These are phyloP conservation scores for Veloporphyrellus conicus DNA, from an alignment of 1,284 basidiomycete genomes.

Conservation along the genomic window DNA sequence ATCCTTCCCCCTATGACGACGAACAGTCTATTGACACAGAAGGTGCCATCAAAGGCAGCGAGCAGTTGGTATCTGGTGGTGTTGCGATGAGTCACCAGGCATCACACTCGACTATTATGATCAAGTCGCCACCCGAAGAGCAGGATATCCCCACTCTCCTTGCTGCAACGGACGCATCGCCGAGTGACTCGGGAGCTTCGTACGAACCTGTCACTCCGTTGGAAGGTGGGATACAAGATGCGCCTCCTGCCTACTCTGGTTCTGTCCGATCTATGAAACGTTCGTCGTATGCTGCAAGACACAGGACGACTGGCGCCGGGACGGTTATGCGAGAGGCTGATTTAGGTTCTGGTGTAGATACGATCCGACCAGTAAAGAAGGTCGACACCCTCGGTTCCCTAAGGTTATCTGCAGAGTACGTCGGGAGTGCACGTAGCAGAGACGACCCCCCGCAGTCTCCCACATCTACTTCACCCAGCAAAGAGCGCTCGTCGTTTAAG, in stretches of 20 bases:
- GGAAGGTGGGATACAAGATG: constrained; percentile 39
- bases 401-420: constrained; percentile 75
- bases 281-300: constrained; percentile 71
- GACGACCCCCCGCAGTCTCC: constrained; percentile 45
- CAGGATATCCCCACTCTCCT: constrained; percentile 43
- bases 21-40: constrained; percentile 53
- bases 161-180: constrained; percentile 32
- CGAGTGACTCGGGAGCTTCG: constrained; percentile 37
- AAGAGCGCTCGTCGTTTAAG: constrained; percentile 40
- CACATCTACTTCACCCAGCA: constrained; percentile 44
- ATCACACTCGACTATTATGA: constrained; percentile 67
- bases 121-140: constrained; percentile 44
- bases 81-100: constrained; percentile 53
- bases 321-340: constrained; percentile 78
- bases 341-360: constrained; percentile 79
- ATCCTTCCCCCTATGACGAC: constrained; percentile 42
- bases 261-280: constrained; percentile 54
- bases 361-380: constrained; percentile 89
- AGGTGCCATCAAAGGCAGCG: constrained; percentile 63
- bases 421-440: constrained; percentile 61
- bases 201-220: constrained; percentile 33
- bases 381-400: constrained; percentile 77
- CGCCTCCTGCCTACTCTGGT: constrained; percentile 60
- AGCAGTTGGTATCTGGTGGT: constrained; percentile 37
- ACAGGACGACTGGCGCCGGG: constrained; percentile 59